phyloP scores from a whole-genome alignment of 1,139 yeast species.

The Pneumocystis jirovecii region DNA sequence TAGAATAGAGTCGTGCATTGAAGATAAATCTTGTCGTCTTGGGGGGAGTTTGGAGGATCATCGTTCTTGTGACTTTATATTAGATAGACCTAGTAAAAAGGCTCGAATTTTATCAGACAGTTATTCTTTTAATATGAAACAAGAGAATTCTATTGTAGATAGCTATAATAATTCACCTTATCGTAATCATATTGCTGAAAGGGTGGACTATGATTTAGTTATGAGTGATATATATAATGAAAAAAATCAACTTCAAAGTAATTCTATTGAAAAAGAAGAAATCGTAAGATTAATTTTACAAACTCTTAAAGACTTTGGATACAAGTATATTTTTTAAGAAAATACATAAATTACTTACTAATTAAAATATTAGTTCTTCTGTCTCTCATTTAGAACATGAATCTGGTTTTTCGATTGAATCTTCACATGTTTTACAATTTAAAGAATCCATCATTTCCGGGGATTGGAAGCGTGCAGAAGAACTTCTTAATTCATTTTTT shows the following conservation, averaged over 20 bases:
- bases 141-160: not conserved
- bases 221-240: not conserved
- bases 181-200: not conserved
- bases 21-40: not conserved
- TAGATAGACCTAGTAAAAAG: not conserved
- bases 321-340: slow-evolving; percentile 16
- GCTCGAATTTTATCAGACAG: not conserved
- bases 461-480: slow-evolving; percentile 30
- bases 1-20: not conserved
- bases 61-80: not conserved
- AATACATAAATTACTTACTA: not conserved
- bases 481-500: slow-evolving; percentile 22
- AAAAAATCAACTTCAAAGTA: not conserved
- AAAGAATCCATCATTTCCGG: slow-evolving; percentile 30
- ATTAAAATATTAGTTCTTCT: slow-evolving; percentile 15
- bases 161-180: not conserved
- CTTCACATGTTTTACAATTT: slow-evolving; percentile 27
- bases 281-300: slow-evolving; percentile 37
- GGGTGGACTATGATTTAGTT: not conserved
- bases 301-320: slow-evolving; percentile 37
- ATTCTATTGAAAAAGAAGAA: slow-evolving; percentile 25
- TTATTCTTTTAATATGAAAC: not conserved
- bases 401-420: slow-evolving; percentile 28
- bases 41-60: not conserved
- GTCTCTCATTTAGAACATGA: slow-evolving; percentile 29